These are phyloP conservation scores for Candida golubevii DNA, from an alignment of 805 yeast genomes.

Conservation along the genomic window DNA sequence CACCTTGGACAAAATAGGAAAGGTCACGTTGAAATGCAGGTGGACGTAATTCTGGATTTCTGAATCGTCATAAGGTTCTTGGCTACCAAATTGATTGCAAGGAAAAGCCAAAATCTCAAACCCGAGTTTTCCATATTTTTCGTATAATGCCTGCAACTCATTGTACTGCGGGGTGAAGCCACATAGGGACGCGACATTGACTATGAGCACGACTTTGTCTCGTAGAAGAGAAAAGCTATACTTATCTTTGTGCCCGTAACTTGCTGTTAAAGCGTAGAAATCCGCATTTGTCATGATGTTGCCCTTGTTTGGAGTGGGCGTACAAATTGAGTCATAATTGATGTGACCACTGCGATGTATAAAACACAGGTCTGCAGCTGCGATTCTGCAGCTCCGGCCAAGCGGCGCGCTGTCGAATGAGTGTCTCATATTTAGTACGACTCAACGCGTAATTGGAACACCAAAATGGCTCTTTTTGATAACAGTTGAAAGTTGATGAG, in stretches of 20 bases:
- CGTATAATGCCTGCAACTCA: slow-evolving; percentile 65
- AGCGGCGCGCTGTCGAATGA: too few species aligned
- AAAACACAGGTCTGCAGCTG: too few species aligned
- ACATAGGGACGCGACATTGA: slow-evolving; percentile 23
- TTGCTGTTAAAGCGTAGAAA: slow-evolving; percentile 9
- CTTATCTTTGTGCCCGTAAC: neutral
- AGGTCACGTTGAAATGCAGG: slow-evolving; percentile 27
- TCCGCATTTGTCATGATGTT: neutral
- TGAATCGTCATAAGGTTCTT: slow-evolving; percentile 65
- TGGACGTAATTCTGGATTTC: slow-evolving; percentile 21
- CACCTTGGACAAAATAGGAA: slow-evolving; percentile 36
- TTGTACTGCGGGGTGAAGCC: slow-evolving; percentile 38
- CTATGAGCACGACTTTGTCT: slow-evolving; percentile 23
- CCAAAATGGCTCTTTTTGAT: too few species aligned
- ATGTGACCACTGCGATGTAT: too few species aligned
- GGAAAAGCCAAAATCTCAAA: slow-evolving; percentile 80
- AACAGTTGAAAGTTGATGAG: too few species aligned
- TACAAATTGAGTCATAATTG: neutral
- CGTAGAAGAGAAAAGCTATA: slow-evolving; percentile 12
- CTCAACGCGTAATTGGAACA: too few species aligned
- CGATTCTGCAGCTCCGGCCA: too few species aligned
- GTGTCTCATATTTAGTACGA: too few species aligned
- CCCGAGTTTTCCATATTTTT: slow-evolving; percentile 59
- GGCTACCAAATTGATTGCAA: slow-evolving; percentile 81
- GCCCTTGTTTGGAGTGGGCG: neutral